These are phyloP conservation scores for Sporobolomyces roseus DNA, from an alignment of 768 basidiomycete genomes.

Conservation along the genomic window DNA sequence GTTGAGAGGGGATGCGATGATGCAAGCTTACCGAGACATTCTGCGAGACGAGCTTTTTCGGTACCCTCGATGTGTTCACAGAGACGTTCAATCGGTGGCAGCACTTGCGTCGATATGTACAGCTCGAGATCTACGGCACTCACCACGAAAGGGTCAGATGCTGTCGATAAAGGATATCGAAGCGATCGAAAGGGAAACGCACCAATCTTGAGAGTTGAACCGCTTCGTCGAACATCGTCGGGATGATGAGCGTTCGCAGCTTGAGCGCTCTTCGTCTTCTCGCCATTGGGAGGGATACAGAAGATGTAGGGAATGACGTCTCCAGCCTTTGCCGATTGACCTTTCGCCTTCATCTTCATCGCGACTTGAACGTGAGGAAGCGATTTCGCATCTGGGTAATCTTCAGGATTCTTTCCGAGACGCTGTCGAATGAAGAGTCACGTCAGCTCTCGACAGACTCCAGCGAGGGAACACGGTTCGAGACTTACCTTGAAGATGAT, in stretches of 20 bases:
- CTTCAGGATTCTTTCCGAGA: constrained; percentile 91
- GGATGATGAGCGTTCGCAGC: constrained; percentile 91
- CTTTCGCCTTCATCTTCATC: constrained; percentile 77
- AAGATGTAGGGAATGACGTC: constrained; percentile 97
- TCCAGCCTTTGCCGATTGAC: constrained; percentile 72
- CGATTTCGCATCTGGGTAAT: constrained; percentile 90
- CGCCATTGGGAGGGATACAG: constrained; percentile 67
- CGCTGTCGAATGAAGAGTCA: constrained; percentile 57
- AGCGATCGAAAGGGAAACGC: constrained; percentile 32
- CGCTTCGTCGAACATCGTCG: constrained; percentile 75
- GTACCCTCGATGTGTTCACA: constrained; percentile 97
- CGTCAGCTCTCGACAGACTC: no score
- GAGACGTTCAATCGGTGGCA: constrained; percentile 89
- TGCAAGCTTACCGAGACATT: constrained; percentile 74
- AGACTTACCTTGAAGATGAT: constrained; percentile 79
- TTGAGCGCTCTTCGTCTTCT: constrained; percentile 66
- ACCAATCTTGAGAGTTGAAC: constrained; percentile 70
- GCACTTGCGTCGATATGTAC: constrained; percentile 83
- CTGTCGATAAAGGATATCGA: background rate
- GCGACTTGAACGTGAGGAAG: constrained; percentile 98
- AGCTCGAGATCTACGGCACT: constrained; percentile 83
- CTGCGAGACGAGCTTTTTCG: constrained; percentile 82
- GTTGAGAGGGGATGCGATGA: accelerated
- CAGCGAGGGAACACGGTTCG: background rate
- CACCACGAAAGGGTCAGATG: background rate